A percentile compares a stretch with the other conserved stretches of the same genome.
Evolutionary conservation across 2,329 filamentous ascomycete species (phyloP).

Genomic region (Aureobasidium sp.): DNA sequence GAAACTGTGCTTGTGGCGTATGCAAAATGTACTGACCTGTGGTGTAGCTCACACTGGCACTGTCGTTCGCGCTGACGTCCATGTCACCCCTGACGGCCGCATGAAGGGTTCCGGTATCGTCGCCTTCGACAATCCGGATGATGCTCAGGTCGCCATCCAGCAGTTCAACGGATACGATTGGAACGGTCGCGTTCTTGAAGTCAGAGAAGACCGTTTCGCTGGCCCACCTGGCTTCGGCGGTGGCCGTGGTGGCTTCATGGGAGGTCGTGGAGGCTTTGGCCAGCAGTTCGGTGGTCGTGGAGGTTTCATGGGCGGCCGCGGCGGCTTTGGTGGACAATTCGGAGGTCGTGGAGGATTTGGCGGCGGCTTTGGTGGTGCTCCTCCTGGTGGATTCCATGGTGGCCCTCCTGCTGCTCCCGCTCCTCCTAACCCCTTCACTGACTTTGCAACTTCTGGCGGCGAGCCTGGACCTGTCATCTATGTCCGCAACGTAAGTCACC

Average conservation of each 20-base stretch:
- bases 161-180: constrained; percentile 99
- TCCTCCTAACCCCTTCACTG: constrained; percentile 85
- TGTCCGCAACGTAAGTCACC: constrained; percentile 79
- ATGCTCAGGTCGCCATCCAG: constrained; percentile 90
- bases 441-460: constrained; percentile 78
- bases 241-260: constrained; percentile 32
- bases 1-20: background rate
- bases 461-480: constrained; percentile 82
- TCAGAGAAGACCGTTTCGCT: constrained; percentile 92
- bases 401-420: constrained; percentile 40
- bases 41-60: constrained; percentile 50
- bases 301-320: constrained; percentile 47
- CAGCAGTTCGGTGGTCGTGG: constrained; percentile 33
- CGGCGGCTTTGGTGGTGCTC: constrained; percentile 24
- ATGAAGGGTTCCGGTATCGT: constrained; percentile 97
- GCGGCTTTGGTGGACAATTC: constrained; percentile 45
- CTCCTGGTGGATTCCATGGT: constrained; percentile 39
- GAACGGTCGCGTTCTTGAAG: constrained; percentile 88
- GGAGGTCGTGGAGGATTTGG: constrained; percentile 34
- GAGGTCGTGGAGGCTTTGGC: constrained; percentile 25
- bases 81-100: constrained; percentile 80
- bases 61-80: constrained; percentile 91
- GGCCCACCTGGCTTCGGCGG: constrained; percentile 41
- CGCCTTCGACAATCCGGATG: constrained; percentile 88
- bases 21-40: constrained; percentile 1